Evolutionary conservation across 75 land plant species (phyloP), one percentile per base, ranked within the genome.

Genomic region (Isoetes taiwanensis): DNA sequence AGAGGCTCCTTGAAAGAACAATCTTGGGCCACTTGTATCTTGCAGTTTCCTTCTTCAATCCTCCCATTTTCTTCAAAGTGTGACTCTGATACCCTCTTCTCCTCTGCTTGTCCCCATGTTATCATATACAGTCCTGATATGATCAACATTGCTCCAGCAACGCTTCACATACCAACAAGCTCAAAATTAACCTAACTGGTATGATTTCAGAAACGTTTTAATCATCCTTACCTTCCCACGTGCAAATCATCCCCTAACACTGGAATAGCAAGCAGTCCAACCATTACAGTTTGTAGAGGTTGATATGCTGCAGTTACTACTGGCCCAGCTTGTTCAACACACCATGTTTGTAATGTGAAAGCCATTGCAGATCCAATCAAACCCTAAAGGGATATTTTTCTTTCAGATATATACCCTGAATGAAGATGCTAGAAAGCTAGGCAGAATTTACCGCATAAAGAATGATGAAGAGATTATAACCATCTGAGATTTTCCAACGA

Each of bases 261-360:
- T 4, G 75, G 3, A 41, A 86, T 76, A 9, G 89, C 75, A 75
- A 87, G 68, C 43, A 86, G 52, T 1, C 91, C 97, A 48, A 91
- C 97, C 23, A 84, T 75, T 0, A 91, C 61, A 16, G 93, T 91
- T 64, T 91, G 97, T 1, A 91, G 77, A 2, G 97, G 97, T 56
- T 78, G 82, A 57, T 83, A 91, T 16, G 83, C 83, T 0, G 97
- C 87, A 6, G 86, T 94, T 63, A 91, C 75, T 16, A 91, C 88
- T 0, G 97, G 89, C 48, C 97, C 97, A 2, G 86, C 97, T 39
- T 76, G 74, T 52, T 83, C 76, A 21, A 89, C 75, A 77, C 94
- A 86, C 97, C 97, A 91, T 54, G 83, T 75, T 72, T 86, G 97
- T 30, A 86, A 77, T 16, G 94, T 76, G 28, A 91, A 88, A 5